Percentiles rank a stretch among this genome's conserved stretches.
Conservation (phyloP, 805 yeast species). For the Candida anglica region DNA sequence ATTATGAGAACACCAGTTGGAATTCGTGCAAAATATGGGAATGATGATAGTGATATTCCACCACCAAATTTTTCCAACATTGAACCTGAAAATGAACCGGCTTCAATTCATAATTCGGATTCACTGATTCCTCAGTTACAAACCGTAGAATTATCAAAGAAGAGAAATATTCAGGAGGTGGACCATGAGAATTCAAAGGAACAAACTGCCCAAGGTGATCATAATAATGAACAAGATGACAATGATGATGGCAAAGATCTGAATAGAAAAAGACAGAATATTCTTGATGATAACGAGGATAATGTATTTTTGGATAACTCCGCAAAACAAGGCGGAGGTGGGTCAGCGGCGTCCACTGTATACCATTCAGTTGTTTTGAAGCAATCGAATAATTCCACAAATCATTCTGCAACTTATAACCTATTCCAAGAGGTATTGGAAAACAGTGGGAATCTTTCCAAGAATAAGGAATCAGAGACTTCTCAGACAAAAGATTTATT, state of each 20-base stretch:
- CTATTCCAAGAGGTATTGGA: constrained; percentile 26
- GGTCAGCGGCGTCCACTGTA: constrained; percentile 24
- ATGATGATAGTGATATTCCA: constrained; percentile 25
- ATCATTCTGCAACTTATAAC: constrained; percentile 23
- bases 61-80: constrained; percentile 17
- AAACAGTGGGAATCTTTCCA: neutral
- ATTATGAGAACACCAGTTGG: constrained; percentile 23
- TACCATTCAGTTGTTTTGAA: constrained; percentile 24
- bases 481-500: neutral
- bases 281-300: constrained; percentile 16
- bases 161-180: constrained; percentile 1
- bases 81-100: neutral
- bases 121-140: constrained; percentile 17
- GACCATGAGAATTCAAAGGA: neutral
- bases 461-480: neutral
- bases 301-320: constrained; percentile 31
- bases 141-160: constrained; percentile 13
- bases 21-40: constrained; percentile 15
- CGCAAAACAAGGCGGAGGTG: constrained; percentile 9
- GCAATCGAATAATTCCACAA: constrained; percentile 13
- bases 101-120: constrained; percentile 1
- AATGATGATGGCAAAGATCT: constrained; percentile 2
- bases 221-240: no score
- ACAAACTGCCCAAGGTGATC: no score
- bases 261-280: constrained; percentile 7